Conservation (phyloP, 2,329 filamentous ascomycete species). For the Apiospora phragmitis region DNA sequence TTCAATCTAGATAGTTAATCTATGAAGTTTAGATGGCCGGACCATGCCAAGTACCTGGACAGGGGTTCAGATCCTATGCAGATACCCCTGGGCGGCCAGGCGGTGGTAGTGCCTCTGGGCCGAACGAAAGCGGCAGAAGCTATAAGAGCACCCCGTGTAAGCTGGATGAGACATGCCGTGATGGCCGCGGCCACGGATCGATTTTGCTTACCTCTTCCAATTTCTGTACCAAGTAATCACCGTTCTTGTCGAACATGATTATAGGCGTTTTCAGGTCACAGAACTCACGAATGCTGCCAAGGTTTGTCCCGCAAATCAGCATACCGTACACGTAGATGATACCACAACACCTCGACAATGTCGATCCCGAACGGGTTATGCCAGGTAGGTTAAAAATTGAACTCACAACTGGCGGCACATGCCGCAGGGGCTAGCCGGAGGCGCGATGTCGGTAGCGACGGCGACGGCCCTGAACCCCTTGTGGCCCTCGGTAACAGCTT, state of each 20-base stretch:
- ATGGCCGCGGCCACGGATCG: background rate
- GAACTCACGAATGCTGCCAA: conserved; percentile 71
- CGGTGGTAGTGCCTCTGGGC: conserved; percentile 57
- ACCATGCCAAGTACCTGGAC: background rate
- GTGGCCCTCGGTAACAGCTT: conserved; percentile 66
- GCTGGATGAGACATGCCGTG: background rate
- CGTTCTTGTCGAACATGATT: conserved; percentile 89
- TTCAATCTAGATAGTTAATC: background rate
- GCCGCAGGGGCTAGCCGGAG: conserved; percentile 78
- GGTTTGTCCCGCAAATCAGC: background rate
- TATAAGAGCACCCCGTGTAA: conserved; percentile 30
- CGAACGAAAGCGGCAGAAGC: conserved; percentile 70
- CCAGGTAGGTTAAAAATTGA: background rate
- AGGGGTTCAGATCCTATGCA: background rate
- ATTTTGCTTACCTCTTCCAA: conserved; percentile 61
- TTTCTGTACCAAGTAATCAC: conserved; percentile 68
- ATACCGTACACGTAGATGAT: background rate
- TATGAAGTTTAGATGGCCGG: background rate
- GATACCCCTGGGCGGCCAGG: conserved; percentile 21
- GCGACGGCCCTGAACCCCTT: conserved; percentile 73
- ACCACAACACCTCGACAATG: background rate
- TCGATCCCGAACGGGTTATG: background rate
- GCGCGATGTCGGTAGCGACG: conserved; percentile 76
- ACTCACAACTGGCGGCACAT: conserved; percentile 92
- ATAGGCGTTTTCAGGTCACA: conserved; percentile 69